Evolutionary conservation across 2,329 filamentous ascomycete species (phyloP).

Genomic region (Coniella vitis): DNA sequence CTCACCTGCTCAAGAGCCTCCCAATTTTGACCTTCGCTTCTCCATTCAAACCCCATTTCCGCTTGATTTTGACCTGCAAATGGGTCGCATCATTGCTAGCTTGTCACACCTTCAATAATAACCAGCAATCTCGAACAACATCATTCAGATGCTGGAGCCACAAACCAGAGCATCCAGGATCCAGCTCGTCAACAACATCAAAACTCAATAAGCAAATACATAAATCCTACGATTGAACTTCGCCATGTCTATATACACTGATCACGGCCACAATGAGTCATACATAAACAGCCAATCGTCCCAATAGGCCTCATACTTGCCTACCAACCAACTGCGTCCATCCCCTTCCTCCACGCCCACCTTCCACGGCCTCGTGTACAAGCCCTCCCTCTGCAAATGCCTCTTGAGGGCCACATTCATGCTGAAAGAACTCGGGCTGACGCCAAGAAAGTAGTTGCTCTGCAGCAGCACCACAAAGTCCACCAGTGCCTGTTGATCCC

Average conservation of each 20-base stretch:
- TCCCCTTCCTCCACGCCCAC: conserved; percentile 34
- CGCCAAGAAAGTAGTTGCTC: conserved; percentile 34
- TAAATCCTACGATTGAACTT: too few relatives aligned
- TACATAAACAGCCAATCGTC: conserved; percentile 43
- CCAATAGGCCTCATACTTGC: conserved; percentile 38
- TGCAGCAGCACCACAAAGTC: conserved; percentile 35
- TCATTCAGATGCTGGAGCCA: too few relatives aligned
- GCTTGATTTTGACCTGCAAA: too few relatives aligned
- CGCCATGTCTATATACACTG: not conserved
- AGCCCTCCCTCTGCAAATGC: conserved; percentile 32
- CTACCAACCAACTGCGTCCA: conserved; percentile 35
- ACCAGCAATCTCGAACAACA: too few relatives aligned
- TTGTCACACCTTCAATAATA: too few relatives aligned
- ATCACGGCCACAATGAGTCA: conserved; percentile 36
- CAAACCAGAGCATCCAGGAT: too few relatives aligned
- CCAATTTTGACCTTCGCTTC: too few relatives aligned
- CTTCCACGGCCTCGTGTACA: conserved; percentile 37
- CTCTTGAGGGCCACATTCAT: conserved; percentile 40
- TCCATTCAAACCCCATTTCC: too few relatives aligned
- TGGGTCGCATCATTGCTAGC: too few relatives aligned
- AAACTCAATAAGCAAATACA: not conserved
- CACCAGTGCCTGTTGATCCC: conserved; percentile 38
- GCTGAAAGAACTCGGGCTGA: conserved; percentile 42
- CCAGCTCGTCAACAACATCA: too few relatives aligned
- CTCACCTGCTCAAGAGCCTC: too few relatives aligned